These are phyloP conservation scores for Sicyos edulis DNA, from an alignment of 306 rosid species.

Conservation along the genomic window DNA sequence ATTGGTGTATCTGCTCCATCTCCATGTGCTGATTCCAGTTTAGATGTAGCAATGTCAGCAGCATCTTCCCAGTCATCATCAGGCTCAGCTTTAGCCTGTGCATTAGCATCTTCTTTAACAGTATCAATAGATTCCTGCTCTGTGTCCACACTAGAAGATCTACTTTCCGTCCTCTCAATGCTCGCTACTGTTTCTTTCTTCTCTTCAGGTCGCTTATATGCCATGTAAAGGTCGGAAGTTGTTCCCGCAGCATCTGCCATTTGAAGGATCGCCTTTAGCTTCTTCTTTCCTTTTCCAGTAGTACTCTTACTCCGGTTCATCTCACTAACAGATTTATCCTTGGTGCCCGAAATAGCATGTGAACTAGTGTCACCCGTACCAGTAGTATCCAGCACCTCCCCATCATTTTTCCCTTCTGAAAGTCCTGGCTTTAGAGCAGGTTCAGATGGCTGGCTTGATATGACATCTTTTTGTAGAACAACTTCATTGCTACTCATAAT, in stretches of 20 bases:
- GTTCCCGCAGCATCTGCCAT: slow-evolving; percentile 95
- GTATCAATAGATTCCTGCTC: slow-evolving; percentile 39
- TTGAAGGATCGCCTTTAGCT: slow-evolving; percentile 50
- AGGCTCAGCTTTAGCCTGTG: slow-evolving; percentile 53
- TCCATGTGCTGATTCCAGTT: slow-evolving; percentile 43
- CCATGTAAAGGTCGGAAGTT: slow-evolving; percentile 89
- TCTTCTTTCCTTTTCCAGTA: slow-evolving; percentile 43
- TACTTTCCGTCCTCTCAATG: slow-evolving; percentile 43
- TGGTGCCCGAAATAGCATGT: slow-evolving; percentile 33
- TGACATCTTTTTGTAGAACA: slow-evolving; percentile 27
- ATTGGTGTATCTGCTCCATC: slow-evolving; percentile 23
- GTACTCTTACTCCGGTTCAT: slow-evolving; percentile 43
- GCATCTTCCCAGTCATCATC: slow-evolving; percentile 99
- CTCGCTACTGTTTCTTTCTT: slow-evolving; percentile 48
- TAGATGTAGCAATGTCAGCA: slow-evolving; percentile 68
- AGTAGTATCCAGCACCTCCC: slow-evolving; percentile 36
- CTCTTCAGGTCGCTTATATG: slow-evolving; percentile 89
- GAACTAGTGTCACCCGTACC: slow-evolving; percentile 28
- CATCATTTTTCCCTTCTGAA: slow-evolving; percentile 35
- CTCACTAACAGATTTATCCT: slow-evolving; percentile 51
- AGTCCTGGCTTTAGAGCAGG: slow-evolving; percentile 22
- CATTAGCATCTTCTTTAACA: slow-evolving; percentile 33
- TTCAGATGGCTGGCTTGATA: slow-evolving; percentile 34
- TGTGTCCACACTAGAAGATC: slow-evolving; percentile 26
- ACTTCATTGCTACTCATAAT: slow-evolving; percentile 26